Base-by-base conservation (phyloP, 495 filamentous ascomycete genomes). In the Letharia columbiana region DNA sequence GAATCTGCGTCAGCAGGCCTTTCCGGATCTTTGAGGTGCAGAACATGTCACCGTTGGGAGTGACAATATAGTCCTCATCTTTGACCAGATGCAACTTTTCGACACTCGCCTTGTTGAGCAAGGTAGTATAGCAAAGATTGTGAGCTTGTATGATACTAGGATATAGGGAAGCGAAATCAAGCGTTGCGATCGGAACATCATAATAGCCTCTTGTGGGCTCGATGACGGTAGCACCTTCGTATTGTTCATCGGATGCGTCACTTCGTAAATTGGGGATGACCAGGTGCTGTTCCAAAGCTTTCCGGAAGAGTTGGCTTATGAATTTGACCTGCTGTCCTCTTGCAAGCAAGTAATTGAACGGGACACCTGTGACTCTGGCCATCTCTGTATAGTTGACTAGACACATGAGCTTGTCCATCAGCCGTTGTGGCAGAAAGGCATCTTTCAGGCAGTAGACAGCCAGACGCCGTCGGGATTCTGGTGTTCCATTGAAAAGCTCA, bases 91-190 rank as follows among this genome's bases (percentile, higher is more conserved):
- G 77, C 40, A 91, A 78, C 66, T 83, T 89, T 67, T 95, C 90
- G 7, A 95, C 81, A 6, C 81, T 83, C n/a, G 73, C 81, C 74
- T 92, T 93, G 73, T 90, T 94, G 49, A 98, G 77, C 20, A 97
- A 79, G 0, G 94, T 99, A 0, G 94, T 99, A 79, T 99, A 99
- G 75, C 94, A 99, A 39, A 99, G 84, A 68, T 99, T 99, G 75
- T 99, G 94, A 0, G 94, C 94, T 76, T 97, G 93, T 73, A 99
- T 99, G 73, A 99, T 98, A 75, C 91, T 96, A 15, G 94, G 94
- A 73, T 99, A 99, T 67, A 99, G 86, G 8, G 92, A 96, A 23
- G 94, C 95, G 71, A 99, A 99, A 90, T 99, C 94, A 12, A 99
- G 88, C 0, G 94, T 99, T 9, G 95, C 95, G 68, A 99, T 89